Conservation (phyloP, 306 rosid species). For the Corylus avellana region DNA sequence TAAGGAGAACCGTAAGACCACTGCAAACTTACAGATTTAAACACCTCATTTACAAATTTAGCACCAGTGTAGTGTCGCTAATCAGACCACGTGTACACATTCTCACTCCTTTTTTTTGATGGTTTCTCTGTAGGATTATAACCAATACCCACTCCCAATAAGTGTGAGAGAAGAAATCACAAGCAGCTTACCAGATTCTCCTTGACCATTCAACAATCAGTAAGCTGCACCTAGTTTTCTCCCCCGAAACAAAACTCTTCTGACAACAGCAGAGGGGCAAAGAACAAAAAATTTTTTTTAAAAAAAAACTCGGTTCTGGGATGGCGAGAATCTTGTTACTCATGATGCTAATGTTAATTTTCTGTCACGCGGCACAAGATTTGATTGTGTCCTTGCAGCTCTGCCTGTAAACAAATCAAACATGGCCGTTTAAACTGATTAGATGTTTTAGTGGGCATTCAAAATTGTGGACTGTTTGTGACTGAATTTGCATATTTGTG, state of each 20-base stretch:
- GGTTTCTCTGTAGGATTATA: background rate
- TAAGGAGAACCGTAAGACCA: background rate
- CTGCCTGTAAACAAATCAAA: constrained; percentile 53
- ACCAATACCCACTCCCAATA: background rate
- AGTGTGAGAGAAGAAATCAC: background rate
- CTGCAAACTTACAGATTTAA: background rate
- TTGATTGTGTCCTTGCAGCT: constrained; percentile 41
- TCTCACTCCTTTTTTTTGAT: background rate
- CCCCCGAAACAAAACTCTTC: background rate
- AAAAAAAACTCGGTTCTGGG: background rate
- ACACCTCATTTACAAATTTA: background rate
- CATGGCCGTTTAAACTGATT: background rate
- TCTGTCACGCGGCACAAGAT: constrained; percentile 38
- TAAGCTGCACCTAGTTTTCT: background rate
- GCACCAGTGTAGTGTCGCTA: background rate
- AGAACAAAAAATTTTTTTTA: too few relatives aligned
- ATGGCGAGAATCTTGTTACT: background rate
- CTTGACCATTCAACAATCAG: background rate
- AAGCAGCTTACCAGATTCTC: background rate
- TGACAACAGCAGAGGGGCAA: background rate
- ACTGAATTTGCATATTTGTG: background rate
- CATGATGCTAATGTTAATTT: constrained; percentile 38
- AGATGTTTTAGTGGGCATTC: constrained; percentile 7
- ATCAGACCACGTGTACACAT: background rate
- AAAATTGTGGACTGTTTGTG: too few relatives aligned